Evolutionary conservation across 306 rosid species (phyloP), one percentile per base, ranked within the genome.

Genomic region (Alnus glutinosa): DNA sequence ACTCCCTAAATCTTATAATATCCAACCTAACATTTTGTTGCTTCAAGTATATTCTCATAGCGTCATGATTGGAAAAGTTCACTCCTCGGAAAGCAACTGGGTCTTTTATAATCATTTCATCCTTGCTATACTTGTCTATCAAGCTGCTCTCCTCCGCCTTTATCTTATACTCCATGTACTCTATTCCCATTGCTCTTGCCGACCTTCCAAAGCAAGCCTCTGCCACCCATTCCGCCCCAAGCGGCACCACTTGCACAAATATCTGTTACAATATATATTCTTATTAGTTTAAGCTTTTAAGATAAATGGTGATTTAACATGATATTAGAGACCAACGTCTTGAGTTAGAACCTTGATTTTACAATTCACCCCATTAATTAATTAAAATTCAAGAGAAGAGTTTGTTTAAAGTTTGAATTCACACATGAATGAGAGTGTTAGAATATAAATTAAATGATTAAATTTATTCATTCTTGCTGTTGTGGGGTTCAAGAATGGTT

Each of bases 221-320:
- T 0, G 88, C 57, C 4, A 16, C 85, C 89, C 85, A 79, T 12
- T 75, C 79, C 0, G 61, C 5, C 37, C 88, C 92, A 0, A 89
- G 39, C 8, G 90, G 92, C 46, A 87, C 86, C 77, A 87, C 85
- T 32, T 89, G 92, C 15, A 83, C 16, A n/a, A 87, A 55, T 23
- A 23, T 23, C 28, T 23, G 28, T 23, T 23, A 23, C 28, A 23
- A 23, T 23, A 23, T 23, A 23, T 23, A 23, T 23, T 23, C 28
- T 23, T 23, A 23, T 23, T 23, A 23, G 28, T 23, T 23, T 23
- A 23, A 23, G 28, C 28, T 23, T 23, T 23, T 23, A 23, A 23
- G 28, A 23, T 23, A 23, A 23, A 23, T 23, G 0, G 28, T 23
- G 28, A 23, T 23, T 23, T 23, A 23, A 23, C 28, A 23, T 23